Evolutionary conservation across 2,329 filamentous ascomycete species (phyloP), one percentile per base, ranked within the genome.

Genomic region (Pseudogymnoascus sp.): DNA sequence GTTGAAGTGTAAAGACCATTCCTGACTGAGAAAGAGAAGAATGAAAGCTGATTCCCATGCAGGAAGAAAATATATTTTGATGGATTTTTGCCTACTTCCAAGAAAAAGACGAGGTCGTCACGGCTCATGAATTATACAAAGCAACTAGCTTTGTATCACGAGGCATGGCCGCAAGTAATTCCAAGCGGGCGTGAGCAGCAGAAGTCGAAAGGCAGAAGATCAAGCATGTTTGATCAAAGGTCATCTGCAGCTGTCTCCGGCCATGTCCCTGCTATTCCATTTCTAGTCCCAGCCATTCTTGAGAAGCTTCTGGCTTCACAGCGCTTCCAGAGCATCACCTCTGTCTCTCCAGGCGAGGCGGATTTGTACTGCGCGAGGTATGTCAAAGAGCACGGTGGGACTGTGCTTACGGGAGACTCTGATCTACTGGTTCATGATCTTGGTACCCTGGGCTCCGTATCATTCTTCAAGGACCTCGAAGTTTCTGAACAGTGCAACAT

Each of bases 31-130:
- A 65, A 62, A 62, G 59, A 39, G 58, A n/a, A 60, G 41, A 50
- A 37, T 33, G 61, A 69, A 67, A 66, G 60, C 39, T 14, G 59
- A 57, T 65, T 25, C 64, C 35, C 58, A 38, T 9, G 33, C 66
- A 89, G 86, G 66, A 76, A 83, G 62, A 84, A 80, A 54, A 88
- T 97, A 60, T 92, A 88, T 71, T 97, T 97, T 68, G 93, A 97
- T 72, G 92, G 92, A 12, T 86, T 84, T 61, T 79, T 97, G 1
- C 93, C 93, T 39, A 30, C 63, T 22, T 62, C 65, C n/a, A 73
- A 73, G 59, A 59, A 68, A 30, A 54, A 67, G 39, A 66, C 64
- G n/a, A 63, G 71, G 58, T 62, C 67, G 1, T 47, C 65, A 18
- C 67, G 70, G 18, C 63, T 71, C 20, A 47, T 63, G 16, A 59